phyloP scores from a whole-genome alignment of 805 yeast species.

The Nakazawaea ambrosiae region DNA sequence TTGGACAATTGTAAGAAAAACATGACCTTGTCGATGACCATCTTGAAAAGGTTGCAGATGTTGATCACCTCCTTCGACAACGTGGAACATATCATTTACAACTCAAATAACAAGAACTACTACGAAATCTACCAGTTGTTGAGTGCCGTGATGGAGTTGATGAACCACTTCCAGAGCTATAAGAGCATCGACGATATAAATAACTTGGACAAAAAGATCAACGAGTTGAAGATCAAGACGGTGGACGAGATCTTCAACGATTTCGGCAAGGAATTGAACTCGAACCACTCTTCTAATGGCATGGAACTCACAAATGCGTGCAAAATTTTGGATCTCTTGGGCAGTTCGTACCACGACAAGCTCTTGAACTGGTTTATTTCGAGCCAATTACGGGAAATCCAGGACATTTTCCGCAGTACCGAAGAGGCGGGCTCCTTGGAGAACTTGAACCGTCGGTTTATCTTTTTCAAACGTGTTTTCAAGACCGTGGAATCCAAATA shows the following conservation, averaged over 20 bases:
- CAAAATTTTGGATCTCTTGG: slow-evolving; percentile 58
- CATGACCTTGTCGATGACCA: slow-evolving; percentile 76
- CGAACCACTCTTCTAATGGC: slow-evolving; percentile 24
- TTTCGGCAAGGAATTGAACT: slow-evolving; percentile 46
- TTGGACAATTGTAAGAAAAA: slow-evolving; percentile 82
- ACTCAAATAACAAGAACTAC: slow-evolving; percentile 27
- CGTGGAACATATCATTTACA: slow-evolving; percentile 38
- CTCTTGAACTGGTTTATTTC: slow-evolving; percentile 69
- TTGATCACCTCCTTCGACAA: slow-evolving; percentile 66
- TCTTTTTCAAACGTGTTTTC: slow-evolving; percentile 71
- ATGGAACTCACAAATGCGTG: slow-evolving; percentile 56
- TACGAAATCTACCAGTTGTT: slow-evolving; percentile 52
- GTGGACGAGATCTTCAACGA: slow-evolving; percentile 69
- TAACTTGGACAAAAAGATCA: slow-evolving; percentile 50
- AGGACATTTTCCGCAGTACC: slow-evolving; percentile 61
- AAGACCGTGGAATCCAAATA: slow-evolving; percentile 48
- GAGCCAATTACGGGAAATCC: slow-evolving; percentile 64
- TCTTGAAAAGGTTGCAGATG: slow-evolving; percentile 82
- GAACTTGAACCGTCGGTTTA: slow-evolving; percentile 72
- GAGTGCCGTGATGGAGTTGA: slow-evolving; percentile 66
- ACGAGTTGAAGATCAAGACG: slow-evolving; percentile 50
- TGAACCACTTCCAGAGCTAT: slow-evolving; percentile 69
- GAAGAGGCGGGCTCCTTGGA: slow-evolving; percentile 96
- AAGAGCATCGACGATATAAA: slow-evolving; percentile 80
- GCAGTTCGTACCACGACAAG: slow-evolving; percentile 47